These are phyloP conservation scores for Herpetomonas muscarum DNA, from an alignment of 208 protist genomes.

Conservation along the genomic window DNA sequence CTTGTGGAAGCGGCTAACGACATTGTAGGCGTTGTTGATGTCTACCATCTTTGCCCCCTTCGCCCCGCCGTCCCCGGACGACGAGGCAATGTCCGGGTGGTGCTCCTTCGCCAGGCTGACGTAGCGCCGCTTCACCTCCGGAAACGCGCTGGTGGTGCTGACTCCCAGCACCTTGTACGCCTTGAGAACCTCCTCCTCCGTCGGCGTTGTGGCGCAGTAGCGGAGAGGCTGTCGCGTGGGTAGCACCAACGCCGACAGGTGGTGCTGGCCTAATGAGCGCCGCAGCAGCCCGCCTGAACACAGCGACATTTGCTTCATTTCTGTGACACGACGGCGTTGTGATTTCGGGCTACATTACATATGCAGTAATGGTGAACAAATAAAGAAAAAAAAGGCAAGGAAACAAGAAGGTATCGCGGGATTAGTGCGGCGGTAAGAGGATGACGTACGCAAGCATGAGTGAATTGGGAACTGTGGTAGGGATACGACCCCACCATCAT, in stretches of 20 bases:
- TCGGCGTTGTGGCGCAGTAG: slow-evolving; percentile 26
- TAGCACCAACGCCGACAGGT: not conserved
- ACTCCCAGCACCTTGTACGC: slow-evolving; percentile 78
- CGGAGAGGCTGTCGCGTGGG: not conserved
- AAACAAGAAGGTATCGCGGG: not conserved
- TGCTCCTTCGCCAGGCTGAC: slow-evolving; percentile 83
- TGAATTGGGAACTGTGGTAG: no score
- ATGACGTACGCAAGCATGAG: not conserved
- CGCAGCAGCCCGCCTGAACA: not conserved
- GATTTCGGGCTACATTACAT: slow-evolving; percentile 7
- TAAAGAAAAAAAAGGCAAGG: not conserved
- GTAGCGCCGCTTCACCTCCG: slow-evolving; percentile 82
- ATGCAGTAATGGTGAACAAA: not conserved
- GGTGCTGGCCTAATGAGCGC: not conserved
- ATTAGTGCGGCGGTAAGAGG: not conserved
- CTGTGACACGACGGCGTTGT: no score
- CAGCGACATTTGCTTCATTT: no score
- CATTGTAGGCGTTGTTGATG: slow-evolving; percentile 85
- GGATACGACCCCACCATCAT: no score
- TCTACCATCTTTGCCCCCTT: slow-evolving; percentile 60
- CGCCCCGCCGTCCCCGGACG: not conserved
- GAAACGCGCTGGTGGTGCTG: slow-evolving; percentile 26
- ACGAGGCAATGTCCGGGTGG: slow-evolving; percentile 74
- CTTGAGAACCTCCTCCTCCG: slow-evolving; percentile 67
- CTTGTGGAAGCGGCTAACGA: slow-evolving; percentile 69